These are phyloP conservation scores for Chlorencoelia australis DNA, from an alignment of 2,329 filamentous ascomycete genomes.

Conservation along the genomic window DNA sequence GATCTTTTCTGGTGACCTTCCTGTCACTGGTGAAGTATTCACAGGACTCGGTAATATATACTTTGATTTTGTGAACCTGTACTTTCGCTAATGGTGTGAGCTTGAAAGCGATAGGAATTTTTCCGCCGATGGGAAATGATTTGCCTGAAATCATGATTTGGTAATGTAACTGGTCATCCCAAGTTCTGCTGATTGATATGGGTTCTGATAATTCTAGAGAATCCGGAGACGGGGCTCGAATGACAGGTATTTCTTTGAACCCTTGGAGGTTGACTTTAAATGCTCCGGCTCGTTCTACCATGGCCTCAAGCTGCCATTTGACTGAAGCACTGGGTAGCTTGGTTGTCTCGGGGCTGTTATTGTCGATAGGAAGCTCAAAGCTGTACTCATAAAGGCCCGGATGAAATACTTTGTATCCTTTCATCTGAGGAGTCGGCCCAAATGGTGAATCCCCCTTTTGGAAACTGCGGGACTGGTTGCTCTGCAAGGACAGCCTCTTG, in stretches of 20 bases:
- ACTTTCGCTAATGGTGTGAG: slow-evolving; percentile 65
- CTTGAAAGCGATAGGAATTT: slow-evolving; percentile 68
- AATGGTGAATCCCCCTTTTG: slow-evolving; percentile 49
- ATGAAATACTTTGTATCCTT: slow-evolving; percentile 61
- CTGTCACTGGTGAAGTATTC: slow-evolving; percentile 62
- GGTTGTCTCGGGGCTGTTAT: slow-evolving; percentile 61
- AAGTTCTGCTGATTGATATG: slow-evolving; percentile 65
- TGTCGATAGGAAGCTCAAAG: slow-evolving; percentile 78
- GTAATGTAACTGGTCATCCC: slow-evolving; percentile 69
- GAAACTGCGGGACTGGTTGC: slow-evolving; percentile 58
- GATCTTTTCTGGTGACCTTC: slow-evolving; percentile 57
- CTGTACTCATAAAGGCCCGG: slow-evolving; percentile 35
- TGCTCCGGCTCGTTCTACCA: slow-evolving; percentile 58
- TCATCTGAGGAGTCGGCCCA: slow-evolving; percentile 47
- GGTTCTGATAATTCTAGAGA: slow-evolving; percentile 65
- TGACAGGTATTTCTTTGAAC: slow-evolving; percentile 55
- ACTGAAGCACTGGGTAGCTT: slow-evolving; percentile 61
- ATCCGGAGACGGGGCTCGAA: slow-evolving; percentile 58
- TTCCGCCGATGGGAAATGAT: slow-evolving; percentile 61
- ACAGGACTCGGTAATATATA: slow-evolving; percentile 62
- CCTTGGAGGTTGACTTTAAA: slow-evolving; percentile 61
- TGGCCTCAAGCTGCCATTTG: slow-evolving; percentile 59
- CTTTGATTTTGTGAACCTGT: slow-evolving; percentile 64
- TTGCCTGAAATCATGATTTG: slow-evolving; percentile 71
- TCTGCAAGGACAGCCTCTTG: slow-evolving; percentile 54